Evolutionary conservation across 805 yeast genomes (phyloP).

Genomic region (Metschnikowia anglica): DNA sequence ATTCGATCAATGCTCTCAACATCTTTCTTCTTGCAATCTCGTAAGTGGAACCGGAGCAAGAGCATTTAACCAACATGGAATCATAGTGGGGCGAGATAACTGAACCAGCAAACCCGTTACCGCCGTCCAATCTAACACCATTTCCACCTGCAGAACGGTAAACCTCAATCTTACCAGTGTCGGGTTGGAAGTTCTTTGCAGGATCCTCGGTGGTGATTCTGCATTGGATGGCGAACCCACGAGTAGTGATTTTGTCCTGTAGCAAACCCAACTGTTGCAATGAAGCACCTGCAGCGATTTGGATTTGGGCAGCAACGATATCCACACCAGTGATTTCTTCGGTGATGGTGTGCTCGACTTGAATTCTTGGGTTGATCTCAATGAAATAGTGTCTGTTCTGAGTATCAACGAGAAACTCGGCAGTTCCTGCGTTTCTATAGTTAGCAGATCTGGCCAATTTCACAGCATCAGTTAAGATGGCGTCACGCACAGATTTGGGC

Average conservation of each 20-base stretch:
- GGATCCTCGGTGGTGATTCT: constrained; percentile 99
- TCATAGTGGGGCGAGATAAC: constrained; percentile 96
- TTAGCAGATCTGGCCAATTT: constrained; percentile 83
- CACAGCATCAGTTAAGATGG: constrained; percentile 93
- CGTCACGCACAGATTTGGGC: constrained; percentile 80
- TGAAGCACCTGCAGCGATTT: constrained; percentile 97
- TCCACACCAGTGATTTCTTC: constrained; percentile 99
- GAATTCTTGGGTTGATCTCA: constrained; percentile 97
- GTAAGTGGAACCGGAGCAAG: constrained; percentile 94
- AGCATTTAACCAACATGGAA: constrained; percentile 96
- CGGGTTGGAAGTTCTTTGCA: constrained; percentile 94
- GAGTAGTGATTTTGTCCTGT: constrained; percentile 91
- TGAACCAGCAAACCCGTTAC: constrained; percentile 97
- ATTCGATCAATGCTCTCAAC: constrained; percentile 95
- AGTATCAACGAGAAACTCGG: constrained; percentile 91
- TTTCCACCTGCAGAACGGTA: constrained; percentile 99
- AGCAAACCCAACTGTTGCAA: constrained; percentile 85
- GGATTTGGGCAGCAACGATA: constrained; percentile 96
- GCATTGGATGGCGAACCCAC: constrained; percentile 98
- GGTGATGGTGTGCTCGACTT: constrained; percentile 97
- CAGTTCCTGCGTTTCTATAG: constrained; percentile 97
- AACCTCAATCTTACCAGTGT: constrained; percentile 96
- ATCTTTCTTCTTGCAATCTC: constrained; percentile 97
- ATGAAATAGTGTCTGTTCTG: constrained; percentile 96
- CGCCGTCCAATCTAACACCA: constrained; percentile 98